Base-by-base conservation (phyloP, 176 grass and related monocot species). In the Chrysopogon serrulatus region DNA sequence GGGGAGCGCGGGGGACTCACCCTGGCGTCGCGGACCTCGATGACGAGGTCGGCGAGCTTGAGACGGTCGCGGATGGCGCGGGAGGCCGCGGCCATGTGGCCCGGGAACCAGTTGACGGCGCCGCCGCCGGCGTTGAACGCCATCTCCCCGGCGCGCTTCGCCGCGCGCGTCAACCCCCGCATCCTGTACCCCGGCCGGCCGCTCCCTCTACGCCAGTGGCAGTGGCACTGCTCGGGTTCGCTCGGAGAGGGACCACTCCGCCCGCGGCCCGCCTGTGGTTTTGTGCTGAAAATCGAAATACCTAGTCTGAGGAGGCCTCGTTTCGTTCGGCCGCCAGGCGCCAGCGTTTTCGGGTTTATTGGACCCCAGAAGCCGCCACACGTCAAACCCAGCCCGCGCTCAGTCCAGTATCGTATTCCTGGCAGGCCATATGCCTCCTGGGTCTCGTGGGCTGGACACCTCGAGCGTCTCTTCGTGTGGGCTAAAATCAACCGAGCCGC, bases 21-120 rank as follows among this genome's bases (percentile, higher is more conserved):
- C 1, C 96, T 91, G n/a, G 96, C 76, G 84, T 98, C 93, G 42
- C 96, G 96, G 76, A 98, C 93, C 92, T 98, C 93, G 76, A 95
- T 79, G 73, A 98, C 93, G 78, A 98, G 91, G 89, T 98, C 90
- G 30, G 87, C 96, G 6, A 98, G 79, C 89, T 93, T 95, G 77
- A 98, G 93, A 57, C 96, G 93, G 32, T 95, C 82, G 45, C 96
- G 96, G 71, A 98, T 95, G 77, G 96, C 93, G 59, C 93, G 93
- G 11, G 93, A 87, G 54, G 93, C 96, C 43, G 91, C 90, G 33
- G 92, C 96, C 96, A 98, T 98, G 85, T 98, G 96, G 32, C 96
- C 96, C 5, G 96, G 93, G 83, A 98, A 98, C 93, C 96, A 95
- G 83, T 98, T 98, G 53, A 98, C 42, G 53, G 27, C 77, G 39